Base-by-base conservation (phyloP, 305 asterid species). In the Coffea humblotiana region DNA sequence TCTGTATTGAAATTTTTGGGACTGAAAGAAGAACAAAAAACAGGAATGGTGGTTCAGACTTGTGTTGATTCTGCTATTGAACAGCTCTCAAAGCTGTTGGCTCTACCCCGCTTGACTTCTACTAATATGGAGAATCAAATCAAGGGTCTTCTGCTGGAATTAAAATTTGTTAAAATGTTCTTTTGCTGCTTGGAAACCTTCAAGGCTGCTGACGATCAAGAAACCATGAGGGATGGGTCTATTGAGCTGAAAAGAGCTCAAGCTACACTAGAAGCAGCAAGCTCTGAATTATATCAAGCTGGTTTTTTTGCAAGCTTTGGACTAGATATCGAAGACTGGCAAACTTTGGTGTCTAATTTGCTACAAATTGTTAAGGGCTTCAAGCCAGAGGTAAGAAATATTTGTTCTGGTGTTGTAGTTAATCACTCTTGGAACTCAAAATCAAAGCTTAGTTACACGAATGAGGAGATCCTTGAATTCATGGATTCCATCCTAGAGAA, bases 51-150 rank as follows among this genome's bases (percentile, higher is more conserved):
- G 43, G 43, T 40, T 40, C 43, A 40, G 2, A 47, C 51, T 47
- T 8, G 51, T 6, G 12, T 47, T 47, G 51, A 47, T 47, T 47
- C 23, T 54, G 61, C 7, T 54, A 19, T 54, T 2, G 72, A 68
- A 35, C 51, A 15, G 13, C 25, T 68, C 14, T 8, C 0, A 1
- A 35, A 14, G 72, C 72, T 19, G 9, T 27, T 18, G 25, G 19
- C 18, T 2, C 51, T 18, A 0, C 8, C 51, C 7, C 25, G 51
- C 6, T 15, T 29, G 71, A 18, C 9, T 10, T 6, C 32, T 68
- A 25, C 4, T 84, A 93, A 40, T 40, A 40, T 95, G 75, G 87
- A 89, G 95, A 93, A 88, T 77, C 85, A 75, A 47, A 72, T 69
- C 72, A 21, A 54, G 4, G 3, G 13, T 16, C 11, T 37, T 60